Conservation (phyloP, 805 yeast genomes). For the Peterozyma xylosa region DNA sequence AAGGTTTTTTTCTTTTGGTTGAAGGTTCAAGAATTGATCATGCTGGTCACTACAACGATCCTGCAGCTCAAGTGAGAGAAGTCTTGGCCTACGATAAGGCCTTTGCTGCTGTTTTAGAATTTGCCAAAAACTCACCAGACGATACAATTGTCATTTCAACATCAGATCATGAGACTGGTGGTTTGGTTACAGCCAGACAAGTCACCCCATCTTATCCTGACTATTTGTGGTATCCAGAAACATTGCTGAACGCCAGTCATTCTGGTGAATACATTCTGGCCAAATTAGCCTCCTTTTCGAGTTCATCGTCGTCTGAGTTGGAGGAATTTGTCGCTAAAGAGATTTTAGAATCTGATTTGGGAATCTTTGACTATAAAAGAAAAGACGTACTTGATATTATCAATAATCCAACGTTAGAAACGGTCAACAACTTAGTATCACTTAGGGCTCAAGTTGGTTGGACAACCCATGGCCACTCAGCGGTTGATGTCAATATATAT, state of each 20-base stretch:
- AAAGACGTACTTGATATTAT: slow-evolving; percentile 45
- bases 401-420: slow-evolving; percentile 17
- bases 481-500: slow-evolving; percentile 91
- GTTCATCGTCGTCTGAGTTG: slow-evolving; percentile 19
- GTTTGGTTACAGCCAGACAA: slow-evolving; percentile 83
- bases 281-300: slow-evolving; percentile 31
- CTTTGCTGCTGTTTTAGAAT: slow-evolving; percentile 64
- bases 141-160: slow-evolving; percentile 79
- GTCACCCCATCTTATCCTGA: slow-evolving; percentile 66
- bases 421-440: slow-evolving; percentile 65
- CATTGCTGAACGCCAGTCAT: slow-evolving; percentile 57
- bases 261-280: slow-evolving; percentile 66
- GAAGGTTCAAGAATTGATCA: slow-evolving; percentile 95
- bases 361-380: slow-evolving; percentile 47
- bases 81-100: slow-evolving; percentile 83
- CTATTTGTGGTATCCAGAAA: slow-evolving; percentile 82
- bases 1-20: slow-evolving; percentile 79
- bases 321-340: slow-evolving; percentile 41
- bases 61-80: slow-evolving; percentile 91
- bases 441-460: slow-evolving; percentile 88
- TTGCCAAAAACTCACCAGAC: slow-evolving; percentile 56
- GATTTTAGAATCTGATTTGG: slow-evolving; percentile 57
- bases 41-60: slow-evolving; percentile 91
- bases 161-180: slow-evolving; percentile 96
- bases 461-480: slow-evolving; percentile 95